Base-by-base conservation (phyloP, 1,284 basidiomycete species). In the Cryptococcus sp. region DNA sequence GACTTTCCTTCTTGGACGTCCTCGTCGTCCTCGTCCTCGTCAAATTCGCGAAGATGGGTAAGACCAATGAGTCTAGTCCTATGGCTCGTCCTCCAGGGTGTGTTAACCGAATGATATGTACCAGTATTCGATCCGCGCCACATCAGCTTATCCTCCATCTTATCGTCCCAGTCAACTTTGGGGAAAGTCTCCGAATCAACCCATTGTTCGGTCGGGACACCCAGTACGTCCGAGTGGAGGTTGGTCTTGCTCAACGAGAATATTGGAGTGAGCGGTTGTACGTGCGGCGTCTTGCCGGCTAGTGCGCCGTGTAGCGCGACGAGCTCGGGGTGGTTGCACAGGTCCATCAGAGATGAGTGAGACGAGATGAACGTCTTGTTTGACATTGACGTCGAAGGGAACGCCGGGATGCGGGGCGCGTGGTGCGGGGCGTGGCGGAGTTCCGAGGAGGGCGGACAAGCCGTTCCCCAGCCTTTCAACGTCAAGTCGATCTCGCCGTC, bases 71-170 rank as follows among this genome's bases (percentile, higher is more conserved):
- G 61, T 7, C 77, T 63, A 15, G 69, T 60, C 10, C 77, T 67
- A 42, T 79, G 77, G 22, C 66, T 68, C 7, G 55, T 55, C 10
- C 69, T 58, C 77, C 77, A 79, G n/a, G 66, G 58, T 0, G 58
- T 68, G 0, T 61, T 46, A 3, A 46, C 43, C 5, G 61, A 50
- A 58, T 72, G 67, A 19, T 66, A 57, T 2, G 63, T 58, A 15
- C 76, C 77, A 11, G 77, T 79, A 50, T 72, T 79, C n/a, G 63
- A 59, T 5, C 77, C 77, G 45, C 77, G 61, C 77, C 77, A 79
- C 22, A 77, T 50, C 16, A 76, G 56, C n/a, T 55, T 59, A 41
- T 66, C 49, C 17, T 61, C 40, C n/a, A 45, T 57, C 62, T 71
- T 73, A 22, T 71, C 54, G 13, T 63, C 61, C 69, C 73, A 79